phyloP scores from a whole-genome alignment of 805 yeast genomes.

The Yamadazyma phyllophila region DNA sequence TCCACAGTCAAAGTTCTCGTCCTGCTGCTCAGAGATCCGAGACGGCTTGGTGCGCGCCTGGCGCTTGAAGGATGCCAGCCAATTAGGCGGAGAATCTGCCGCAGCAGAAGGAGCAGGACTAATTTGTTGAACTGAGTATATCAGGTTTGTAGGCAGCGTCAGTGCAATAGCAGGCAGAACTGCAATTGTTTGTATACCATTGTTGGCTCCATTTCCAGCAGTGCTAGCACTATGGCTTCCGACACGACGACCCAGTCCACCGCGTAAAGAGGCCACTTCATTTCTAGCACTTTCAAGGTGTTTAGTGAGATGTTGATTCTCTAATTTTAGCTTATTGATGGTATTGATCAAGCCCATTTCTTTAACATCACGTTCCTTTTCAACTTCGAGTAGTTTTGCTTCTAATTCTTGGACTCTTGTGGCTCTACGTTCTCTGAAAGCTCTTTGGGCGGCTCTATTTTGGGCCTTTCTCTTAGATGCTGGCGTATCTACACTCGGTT shows the following conservation, averaged over 20 bases:
- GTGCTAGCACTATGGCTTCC: not conserved
- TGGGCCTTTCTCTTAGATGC: conserved; percentile 86
- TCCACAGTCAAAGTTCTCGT: conserved; percentile 50
- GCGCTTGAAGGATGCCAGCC: not conserved
- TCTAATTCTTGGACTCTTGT: conserved; percentile 78
- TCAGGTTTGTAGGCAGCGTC: conserved; percentile 29
- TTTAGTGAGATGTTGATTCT: conserved; percentile 43
- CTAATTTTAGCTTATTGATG: conserved; percentile 46
- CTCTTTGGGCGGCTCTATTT: conserved; percentile 91
- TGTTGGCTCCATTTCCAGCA: not conserved
- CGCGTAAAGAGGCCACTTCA: conserved; percentile 24
- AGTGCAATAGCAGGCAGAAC: conserved; percentile 6
- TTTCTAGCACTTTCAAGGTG: conserved; percentile 41
- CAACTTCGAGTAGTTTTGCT: conserved; percentile 61
- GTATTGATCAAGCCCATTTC: conserved; percentile 55
- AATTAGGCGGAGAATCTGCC: conserved; percentile 43
- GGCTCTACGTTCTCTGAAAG: conserved; percentile 85
- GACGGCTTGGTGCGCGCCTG: not conserved
- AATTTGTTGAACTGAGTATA: conserved; percentile 44
- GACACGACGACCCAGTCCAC: not conserved
- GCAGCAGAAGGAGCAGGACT: conserved; percentile 56
- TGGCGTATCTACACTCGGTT: conserved; percentile 73
- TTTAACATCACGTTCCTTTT: conserved; percentile 59
- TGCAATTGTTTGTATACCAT: not conserved
- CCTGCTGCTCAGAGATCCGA: conserved; percentile 7